Evolutionary conservation across 768 basidiomycete genomes (phyloP).

Genomic region (Boletus bicolor): DNA sequence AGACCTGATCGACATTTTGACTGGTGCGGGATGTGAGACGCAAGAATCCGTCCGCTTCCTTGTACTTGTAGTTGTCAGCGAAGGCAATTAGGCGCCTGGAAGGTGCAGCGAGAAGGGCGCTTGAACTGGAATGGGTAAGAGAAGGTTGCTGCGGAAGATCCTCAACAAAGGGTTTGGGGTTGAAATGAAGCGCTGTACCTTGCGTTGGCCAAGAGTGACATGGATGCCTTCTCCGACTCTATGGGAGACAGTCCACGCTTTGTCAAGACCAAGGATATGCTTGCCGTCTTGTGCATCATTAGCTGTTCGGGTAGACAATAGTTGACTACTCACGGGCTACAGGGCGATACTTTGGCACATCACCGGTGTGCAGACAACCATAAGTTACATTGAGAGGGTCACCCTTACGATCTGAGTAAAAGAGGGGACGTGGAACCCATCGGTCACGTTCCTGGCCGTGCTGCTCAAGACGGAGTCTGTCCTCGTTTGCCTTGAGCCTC

Average conservation of each 20-base stretch:
- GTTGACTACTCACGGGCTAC: slow-evolving; percentile 48
- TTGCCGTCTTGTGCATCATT: slow-evolving; percentile 47
- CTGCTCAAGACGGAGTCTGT: slow-evolving; percentile 26
- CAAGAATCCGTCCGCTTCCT: slow-evolving; percentile 68
- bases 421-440: slow-evolving; percentile 35
- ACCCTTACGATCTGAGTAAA: slow-evolving; percentile 65
- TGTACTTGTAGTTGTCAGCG: slow-evolving; percentile 43
- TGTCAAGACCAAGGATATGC: slow-evolving; percentile 60
- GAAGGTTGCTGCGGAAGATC: slow-evolving; percentile 38
- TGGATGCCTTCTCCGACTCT: slow-evolving; percentile 65
- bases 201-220: slow-evolving; percentile 44
- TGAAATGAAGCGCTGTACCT: slow-evolving; percentile 32
- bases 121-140: slow-evolving; percentile 56
- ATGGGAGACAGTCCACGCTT: slow-evolving; percentile 44
- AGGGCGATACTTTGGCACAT: slow-evolving; percentile 63
- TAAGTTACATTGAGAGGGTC: slow-evolving; percentile 65
- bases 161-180: slow-evolving; percentile 4
- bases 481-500: slow-evolving; percentile 34
- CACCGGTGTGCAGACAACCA: slow-evolving; percentile 58
- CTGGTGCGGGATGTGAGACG: slow-evolving; percentile 47
- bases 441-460: slow-evolving; percentile 19
- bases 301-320: slow-evolving; percentile 35
- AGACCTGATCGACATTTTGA: slow-evolving; percentile 37
- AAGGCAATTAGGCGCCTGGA: slow-evolving; percentile 45
- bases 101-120: slow-evolving; percentile 50